A percentile compares a stretch with the other conserved stretches of the same genome.
These are phyloP conservation scores for Neoarthrinium moseri DNA, from an alignment of 2,329 filamentous ascomycete species.

Conservation along the genomic window DNA sequence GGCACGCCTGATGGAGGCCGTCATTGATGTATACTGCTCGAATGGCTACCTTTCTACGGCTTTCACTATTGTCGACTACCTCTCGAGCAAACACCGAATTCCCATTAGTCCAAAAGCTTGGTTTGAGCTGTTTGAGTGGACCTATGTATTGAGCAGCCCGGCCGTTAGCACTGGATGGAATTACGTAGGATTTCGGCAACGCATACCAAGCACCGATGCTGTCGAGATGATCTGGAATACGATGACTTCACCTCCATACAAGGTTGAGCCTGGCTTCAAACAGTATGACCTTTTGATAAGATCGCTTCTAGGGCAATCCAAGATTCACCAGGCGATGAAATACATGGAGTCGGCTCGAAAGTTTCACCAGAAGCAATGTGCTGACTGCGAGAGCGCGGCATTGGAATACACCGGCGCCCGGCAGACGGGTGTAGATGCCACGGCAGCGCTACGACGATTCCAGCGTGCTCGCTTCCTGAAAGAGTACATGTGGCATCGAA, in stretches of 20 bases:
- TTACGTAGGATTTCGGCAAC: conserved; percentile 25
- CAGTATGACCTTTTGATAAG: conserved; percentile 53
- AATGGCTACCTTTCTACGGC: conserved; percentile 62
- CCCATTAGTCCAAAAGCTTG: conserved; percentile 58
- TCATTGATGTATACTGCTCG: conserved; percentile 68
- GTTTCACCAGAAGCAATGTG: conserved; percentile 25
- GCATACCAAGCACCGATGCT: conserved; percentile 37
- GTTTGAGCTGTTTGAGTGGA: conserved; percentile 67
- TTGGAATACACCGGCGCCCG: conserved; percentile 23
- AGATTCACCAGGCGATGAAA: conserved; percentile 16
- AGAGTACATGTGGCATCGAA: conserved; percentile 29
- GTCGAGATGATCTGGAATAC: conserved; percentile 54
- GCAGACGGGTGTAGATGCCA: conserved; percentile 18
- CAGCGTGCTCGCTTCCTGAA: conserved; percentile 24
- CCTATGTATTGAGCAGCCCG: conserved; percentile 53
- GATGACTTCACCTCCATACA: conserved; percentile 59
- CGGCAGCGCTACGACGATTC: conserved; percentile 17
- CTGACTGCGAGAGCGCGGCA: conserved; percentile 20
- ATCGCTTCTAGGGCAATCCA: conserved; percentile 25
- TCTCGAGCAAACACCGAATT: conserved; percentile 60
- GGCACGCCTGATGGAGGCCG: conserved; percentile 55
- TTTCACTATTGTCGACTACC: conserved; percentile 57
- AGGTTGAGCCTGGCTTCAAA: conserved; percentile 53
- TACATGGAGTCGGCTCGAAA: conserved; percentile 25
- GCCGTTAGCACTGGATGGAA: conserved; percentile 35